Percentiles rank a stretch among this genome's conserved stretches.
phyloP scores from a whole-genome alignment of 495 filamentous ascomycete species.

The Pseudevernia furfuracea region DNA sequence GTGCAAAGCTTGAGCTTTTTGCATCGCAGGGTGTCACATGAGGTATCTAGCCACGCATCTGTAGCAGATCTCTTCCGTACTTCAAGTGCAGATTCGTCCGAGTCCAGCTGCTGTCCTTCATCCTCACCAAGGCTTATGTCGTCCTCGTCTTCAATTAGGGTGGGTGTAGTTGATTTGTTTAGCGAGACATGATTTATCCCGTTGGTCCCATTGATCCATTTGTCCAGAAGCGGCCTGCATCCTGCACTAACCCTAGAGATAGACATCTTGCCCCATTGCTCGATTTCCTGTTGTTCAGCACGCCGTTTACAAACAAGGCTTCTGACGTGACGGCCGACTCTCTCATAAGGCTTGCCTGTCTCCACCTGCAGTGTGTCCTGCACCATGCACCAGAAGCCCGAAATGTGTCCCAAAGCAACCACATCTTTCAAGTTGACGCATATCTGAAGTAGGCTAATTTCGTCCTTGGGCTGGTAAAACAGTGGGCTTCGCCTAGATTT shows the following conservation, averaged over 20 bases:
- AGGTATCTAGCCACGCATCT: not conserved
- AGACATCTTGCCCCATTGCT: not conserved
- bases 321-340: not conserved
- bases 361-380: not conserved
- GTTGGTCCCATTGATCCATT: not conserved
- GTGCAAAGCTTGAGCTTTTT: not conserved
- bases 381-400: not conserved
- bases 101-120: not conserved
- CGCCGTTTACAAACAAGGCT: not conserved
- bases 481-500: not conserved
- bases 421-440: not conserved
- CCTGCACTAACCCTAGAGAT: not conserved
- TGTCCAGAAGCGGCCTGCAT: constrained; percentile 4
- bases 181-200: not conserved
- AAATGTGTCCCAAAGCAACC: not conserved
- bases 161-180: not conserved
- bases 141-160: not conserved
- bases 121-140: not conserved
- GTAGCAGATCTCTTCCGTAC: constrained; percentile 4
- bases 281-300: not conserved
- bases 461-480: not conserved
- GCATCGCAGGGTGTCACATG: not conserved
- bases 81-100: not conserved
- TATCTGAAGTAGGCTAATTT: not conserved
- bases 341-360: not conserved